Evolutionary conservation across 108 stramenopile genomes (phyloP), one percentile per base, ranked within the genome.

Genomic region (Chaetoceros muelleri): DNA sequence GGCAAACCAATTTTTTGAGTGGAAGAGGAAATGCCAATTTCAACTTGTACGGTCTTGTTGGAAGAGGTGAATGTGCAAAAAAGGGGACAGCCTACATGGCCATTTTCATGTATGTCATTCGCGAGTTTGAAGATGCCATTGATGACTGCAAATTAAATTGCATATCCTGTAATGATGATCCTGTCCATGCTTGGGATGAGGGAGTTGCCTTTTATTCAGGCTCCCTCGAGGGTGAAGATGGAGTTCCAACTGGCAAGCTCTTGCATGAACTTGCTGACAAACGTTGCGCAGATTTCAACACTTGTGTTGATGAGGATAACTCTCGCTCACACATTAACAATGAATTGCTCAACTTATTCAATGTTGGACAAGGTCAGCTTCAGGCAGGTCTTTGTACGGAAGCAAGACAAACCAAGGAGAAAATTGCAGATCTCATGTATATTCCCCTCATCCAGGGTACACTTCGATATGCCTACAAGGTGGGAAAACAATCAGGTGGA

Each of bases 401-500:
- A 24, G 80, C 75, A 19, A 65, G 75, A 28, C 28, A 48, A 13
- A 69, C 70, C 25, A 74, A 71, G 57, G 62, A 79, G 13, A 24
- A 48, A 0, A 81, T 89, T 45, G 69, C 67, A 10, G 29, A 72
- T 8, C 52, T 78, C 57, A 81, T 85, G 82, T 67, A 73, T 7
- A 55, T 89, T 16, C 84, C 87, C 16, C 50, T 89, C 22, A 68
- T 89, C 44, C 87, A 89, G 53, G 80, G 80, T 0, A 48, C 79
- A 0, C 52, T 85, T 22, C 66, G 69, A 2, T 80, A 71, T 63
- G 79, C 82, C 3, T 78, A 74, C 51, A 70, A 71, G 47, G 27
- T 66, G 0, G 69, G 62, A 19, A 60, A 50, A 44, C 65, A 73
- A 24, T 56, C 52, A 21, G 61, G 58, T 18, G 71, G 51, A 0